Evolutionary conservation across 2,329 filamentous ascomycete species (phyloP).

Genomic region (Aspergillus sp.): DNA sequence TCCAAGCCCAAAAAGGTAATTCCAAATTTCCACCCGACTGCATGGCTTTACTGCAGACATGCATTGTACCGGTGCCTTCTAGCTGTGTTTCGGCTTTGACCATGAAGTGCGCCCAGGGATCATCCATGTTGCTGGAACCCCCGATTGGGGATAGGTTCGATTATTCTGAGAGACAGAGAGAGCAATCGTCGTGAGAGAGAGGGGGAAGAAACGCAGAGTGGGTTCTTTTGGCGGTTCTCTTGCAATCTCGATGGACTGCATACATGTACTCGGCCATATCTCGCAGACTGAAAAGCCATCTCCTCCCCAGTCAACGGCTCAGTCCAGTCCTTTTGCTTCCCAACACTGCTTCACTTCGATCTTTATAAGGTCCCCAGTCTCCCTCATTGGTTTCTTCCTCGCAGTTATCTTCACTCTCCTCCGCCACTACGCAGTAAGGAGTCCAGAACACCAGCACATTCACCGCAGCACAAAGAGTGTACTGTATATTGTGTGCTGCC

Average conservation of each 20-base stretch:
- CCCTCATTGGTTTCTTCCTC: conserved; percentile 12
- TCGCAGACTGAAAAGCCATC: conserved; percentile 13
- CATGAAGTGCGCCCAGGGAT: conserved; percentile 25
- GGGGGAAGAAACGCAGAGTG: conserved; percentile 4
- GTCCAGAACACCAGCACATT: too few relatives aligned
- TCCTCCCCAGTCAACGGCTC: conserved; percentile 11
- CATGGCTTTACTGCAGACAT: conserved; percentile 19
- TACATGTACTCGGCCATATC: conserved; percentile 6
- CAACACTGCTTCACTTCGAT: background rate
- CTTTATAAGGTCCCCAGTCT: conserved; percentile 16
- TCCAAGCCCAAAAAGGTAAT: conserved; percentile 4
- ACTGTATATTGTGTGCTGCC: background rate
- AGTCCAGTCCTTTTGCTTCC: conserved; percentile 4
- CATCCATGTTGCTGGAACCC: conserved; percentile 22
- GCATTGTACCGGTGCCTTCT: conserved; percentile 19
- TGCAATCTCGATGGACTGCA: conserved; percentile 17
- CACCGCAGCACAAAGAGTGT: background rate
- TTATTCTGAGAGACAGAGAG: background rate
- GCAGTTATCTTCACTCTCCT: conserved; percentile 3
- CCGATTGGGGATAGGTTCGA: conserved; percentile 16
- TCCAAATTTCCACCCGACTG: conserved; percentile 19
- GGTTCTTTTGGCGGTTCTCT: conserved; percentile 13
- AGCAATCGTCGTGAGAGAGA: background rate
- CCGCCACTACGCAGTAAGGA: too few relatives aligned
- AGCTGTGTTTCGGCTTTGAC: conserved; percentile 23